Evolutionary conservation across 345 rosid genomes (phyloP).

Genomic region (Melaleuca quinquenervia): DNA sequence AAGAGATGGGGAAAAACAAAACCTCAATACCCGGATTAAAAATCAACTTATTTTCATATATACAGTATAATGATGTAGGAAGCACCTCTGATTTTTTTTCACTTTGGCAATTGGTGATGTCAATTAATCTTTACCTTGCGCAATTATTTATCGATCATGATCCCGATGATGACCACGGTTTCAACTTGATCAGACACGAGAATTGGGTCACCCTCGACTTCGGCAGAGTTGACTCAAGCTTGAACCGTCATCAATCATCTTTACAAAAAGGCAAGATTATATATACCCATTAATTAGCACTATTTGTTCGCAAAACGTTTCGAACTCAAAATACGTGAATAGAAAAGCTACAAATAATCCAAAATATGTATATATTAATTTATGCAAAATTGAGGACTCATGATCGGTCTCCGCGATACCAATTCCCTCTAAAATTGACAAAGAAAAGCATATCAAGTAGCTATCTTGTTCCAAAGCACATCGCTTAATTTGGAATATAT

Average conservation of each 20-base stretch:
- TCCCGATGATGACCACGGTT: background rate
- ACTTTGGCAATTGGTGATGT: background rate
- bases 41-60: background rate
- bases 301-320: background rate
- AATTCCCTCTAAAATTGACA: background rate
- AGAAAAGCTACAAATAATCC: background rate
- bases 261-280: accelerated
- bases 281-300: no score
- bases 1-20: background rate
- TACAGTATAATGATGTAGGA: accelerated
- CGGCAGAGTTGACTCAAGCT: background rate
- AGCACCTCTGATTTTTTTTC: background rate
- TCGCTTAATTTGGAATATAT: no score
- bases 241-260: background rate
- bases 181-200: background rate
- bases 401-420: background rate
- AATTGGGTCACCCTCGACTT: background rate
- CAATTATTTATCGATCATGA: background rate
- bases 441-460: background rate
- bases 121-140: background rate
- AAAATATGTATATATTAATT: background rate
- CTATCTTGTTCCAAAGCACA: no score
- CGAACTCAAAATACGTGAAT: background rate
- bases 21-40: background rate
- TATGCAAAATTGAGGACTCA: background rate